Evolutionary conservation across 176 grass and related monocot genomes (phyloP), one percentile per base, ranked within the genome.

Genomic region (Zoysia pacifica): DNA sequence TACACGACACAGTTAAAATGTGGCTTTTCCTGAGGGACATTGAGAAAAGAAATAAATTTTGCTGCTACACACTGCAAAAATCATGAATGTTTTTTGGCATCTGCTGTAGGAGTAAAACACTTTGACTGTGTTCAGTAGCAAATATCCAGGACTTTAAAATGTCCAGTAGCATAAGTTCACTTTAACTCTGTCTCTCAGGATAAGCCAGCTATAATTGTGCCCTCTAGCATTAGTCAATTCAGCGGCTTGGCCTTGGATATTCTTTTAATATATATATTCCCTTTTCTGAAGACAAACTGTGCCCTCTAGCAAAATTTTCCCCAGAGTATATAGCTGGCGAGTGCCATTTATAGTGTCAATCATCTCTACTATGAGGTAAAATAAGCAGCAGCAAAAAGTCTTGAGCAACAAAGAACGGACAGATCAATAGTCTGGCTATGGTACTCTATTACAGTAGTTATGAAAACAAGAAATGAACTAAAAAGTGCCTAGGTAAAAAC

Each of bases 401-500:
- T 51, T 43, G 5, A 35, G 18, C 38, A 48, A 54, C 44, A 73
- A 5, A 28, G 13, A 13, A 70, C 4, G 44, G 43, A 69, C 1
- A 75, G 50, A 70, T 64, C 19, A 13, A 56, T 72, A 45, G 11
- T 63, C 39, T 65, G 44, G 52, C 11, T 72, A 12, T 14, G 59
- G 9, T 11, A 38, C 40, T 67, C 35, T 8, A 66, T 87, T 18
- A 70, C 74, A 74, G 50, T 18, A 6, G 39, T 58, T 4, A 61
- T 48, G 18, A 42, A 54, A 58, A 44, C 56, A 70, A 69, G 8
- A 80, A 80, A 76, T 9, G 69, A 70, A 53, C 20, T 6, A 81
- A 81, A 14, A 62, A 65, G 62, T 44, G 69, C 69, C 48, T 67
- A 15, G 19, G 16, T 67, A 48, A 58, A 81, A 50, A 85, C n/a